These are phyloP conservation scores for Ophiostoma tasmaniense DNA, from an alignment of 2,329 filamentous ascomycete species.

Conservation along the genomic window DNA sequence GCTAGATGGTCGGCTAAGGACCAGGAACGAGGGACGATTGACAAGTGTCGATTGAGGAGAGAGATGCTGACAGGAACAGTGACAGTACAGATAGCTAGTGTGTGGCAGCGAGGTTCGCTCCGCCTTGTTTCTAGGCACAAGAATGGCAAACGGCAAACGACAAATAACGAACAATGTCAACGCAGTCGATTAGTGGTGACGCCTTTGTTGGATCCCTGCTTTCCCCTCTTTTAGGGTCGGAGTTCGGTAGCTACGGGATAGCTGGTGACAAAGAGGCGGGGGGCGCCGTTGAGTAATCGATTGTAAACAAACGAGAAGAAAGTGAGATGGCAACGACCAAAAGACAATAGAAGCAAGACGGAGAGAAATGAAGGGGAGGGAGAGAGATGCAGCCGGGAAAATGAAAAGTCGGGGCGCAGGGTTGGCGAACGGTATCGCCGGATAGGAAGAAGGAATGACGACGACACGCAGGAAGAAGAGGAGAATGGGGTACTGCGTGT, in stretches of 20 bases:
- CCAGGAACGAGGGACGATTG: background rate
- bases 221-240: slow-evolving; percentile 3
- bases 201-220: slow-evolving; percentile 6
- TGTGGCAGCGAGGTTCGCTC: background rate
- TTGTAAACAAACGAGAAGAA: background rate
- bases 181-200: background rate
- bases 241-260: slow-evolving; percentile 4
- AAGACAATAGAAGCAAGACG: background rate
- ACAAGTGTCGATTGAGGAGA: background rate
- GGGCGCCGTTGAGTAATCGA: background rate
- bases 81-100: background rate
- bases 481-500: background rate
- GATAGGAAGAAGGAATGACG: slow-evolving; percentile 14
- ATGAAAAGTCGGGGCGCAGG: background rate
- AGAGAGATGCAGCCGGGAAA: background rate
- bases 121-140: background rate
- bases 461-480: slow-evolving; percentile 8
- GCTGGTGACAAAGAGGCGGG: background rate
- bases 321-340: background rate
- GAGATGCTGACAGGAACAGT: background rate
- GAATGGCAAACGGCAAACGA: background rate
- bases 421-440: slow-evolving; percentile 9
- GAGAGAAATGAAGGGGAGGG: background rate
- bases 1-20: background rate
- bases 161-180: background rate